Evolutionary conservation across 805 yeast species (phyloP).

Genomic region (Tetrapisispora taiwanensis): DNA sequence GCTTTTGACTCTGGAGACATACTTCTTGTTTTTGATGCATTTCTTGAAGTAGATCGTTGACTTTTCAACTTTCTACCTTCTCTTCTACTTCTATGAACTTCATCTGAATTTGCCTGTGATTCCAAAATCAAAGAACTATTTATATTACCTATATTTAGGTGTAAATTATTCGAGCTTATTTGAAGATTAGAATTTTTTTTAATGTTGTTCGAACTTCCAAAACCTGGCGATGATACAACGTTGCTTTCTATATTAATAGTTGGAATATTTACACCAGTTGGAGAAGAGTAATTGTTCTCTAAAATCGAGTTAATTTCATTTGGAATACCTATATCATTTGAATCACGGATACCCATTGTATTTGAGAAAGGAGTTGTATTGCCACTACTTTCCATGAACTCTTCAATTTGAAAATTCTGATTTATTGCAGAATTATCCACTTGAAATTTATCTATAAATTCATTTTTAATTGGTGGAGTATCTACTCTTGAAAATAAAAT

Average conservation of each 20-base stretch:
- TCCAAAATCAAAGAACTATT: not conserved
- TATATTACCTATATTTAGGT: not conserved
- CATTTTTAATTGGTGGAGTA: conserved; percentile 5
- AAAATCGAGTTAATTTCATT: not conserved
- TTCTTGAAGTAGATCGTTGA: conserved; percentile 10
- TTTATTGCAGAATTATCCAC: not conserved
- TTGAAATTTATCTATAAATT: not conserved
- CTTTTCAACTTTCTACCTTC: conserved; percentile 20
- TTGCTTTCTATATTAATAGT: conserved; percentile 1
- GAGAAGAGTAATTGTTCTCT: not conserved
- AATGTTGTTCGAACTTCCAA: not conserved
- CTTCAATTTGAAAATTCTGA: not conserved
- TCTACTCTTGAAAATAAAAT: conserved; percentile 7
- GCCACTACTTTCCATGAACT: not conserved
- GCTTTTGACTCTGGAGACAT: conserved; percentile 24
- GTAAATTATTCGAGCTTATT: not conserved
- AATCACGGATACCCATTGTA: conserved; percentile 16
- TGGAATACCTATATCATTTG: conserved; percentile 6
- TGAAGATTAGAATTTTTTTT: not conserved
- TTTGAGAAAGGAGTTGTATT: conserved; percentile 2
- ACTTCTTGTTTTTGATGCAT: conserved; percentile 12
- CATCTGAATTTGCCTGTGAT: not conserved
- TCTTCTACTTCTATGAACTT: conserved; percentile 17
- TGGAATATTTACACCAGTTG: not conserved
- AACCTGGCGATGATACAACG: not conserved